Percentiles rank a stretch among this genome's conserved stretches.
Evolutionary conservation across 2,329 filamentous ascomycete genomes (phyloP).

Genomic region (Fusarium pininemorale): DNA sequence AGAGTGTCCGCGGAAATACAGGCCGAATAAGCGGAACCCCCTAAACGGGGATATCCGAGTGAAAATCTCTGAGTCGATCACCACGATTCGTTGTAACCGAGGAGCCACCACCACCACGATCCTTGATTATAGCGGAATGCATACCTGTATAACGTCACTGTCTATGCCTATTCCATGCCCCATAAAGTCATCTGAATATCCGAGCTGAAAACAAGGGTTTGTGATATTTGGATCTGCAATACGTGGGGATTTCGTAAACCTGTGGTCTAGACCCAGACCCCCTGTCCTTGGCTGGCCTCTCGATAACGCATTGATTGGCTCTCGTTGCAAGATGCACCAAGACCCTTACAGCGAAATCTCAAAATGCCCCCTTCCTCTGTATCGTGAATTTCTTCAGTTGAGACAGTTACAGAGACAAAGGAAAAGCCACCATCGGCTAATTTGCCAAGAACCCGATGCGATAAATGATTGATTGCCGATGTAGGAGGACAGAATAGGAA

Average conservation of each 20-base stretch:
- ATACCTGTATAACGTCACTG: not conserved
- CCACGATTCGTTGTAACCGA: not conserved
- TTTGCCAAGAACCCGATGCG: not conserved
- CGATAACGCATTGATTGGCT: slow-evolving; percentile 22
- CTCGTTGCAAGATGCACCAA: not conserved
- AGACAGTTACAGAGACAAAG: not conserved
- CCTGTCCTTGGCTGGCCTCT: not conserved
- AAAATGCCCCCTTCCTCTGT: not conserved
- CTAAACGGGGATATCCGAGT: slow-evolving; percentile 9
- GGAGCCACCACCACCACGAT: not conserved
- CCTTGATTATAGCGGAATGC: not conserved
- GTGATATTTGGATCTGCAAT: slow-evolving; percentile 1
- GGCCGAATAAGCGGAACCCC: not conserved
- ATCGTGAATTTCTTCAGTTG: not conserved
- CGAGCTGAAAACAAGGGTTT: slow-evolving; percentile 1
- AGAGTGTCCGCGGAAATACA: not conserved
- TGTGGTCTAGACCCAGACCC: not conserved
- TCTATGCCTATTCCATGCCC: too few relatives aligned
- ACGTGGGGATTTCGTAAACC: not conserved
- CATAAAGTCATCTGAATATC: not conserved
- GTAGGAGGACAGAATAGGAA: slow-evolving; percentile 4
- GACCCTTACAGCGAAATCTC: not conserved
- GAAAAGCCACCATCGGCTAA: not conserved
- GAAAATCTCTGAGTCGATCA: slow-evolving; percentile 2
- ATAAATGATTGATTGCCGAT: not conserved